phyloP scores from a whole-genome alignment of 2,329 filamentous ascomycete species.

The Berkeleyomyces basicola region DNA sequence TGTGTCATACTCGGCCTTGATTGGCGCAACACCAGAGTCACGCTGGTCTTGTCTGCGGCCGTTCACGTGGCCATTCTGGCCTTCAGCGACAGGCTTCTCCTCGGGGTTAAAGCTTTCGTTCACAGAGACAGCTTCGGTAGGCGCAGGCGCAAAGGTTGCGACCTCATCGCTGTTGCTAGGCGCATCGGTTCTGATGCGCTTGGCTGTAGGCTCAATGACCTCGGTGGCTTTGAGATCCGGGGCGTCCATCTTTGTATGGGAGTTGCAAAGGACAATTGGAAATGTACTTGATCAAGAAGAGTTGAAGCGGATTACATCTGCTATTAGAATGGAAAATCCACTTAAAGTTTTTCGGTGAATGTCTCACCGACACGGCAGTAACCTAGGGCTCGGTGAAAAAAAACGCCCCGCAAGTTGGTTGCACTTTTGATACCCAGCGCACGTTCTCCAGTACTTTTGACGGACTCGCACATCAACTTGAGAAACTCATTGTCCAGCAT shows the following conservation, averaged over 20 bases:
- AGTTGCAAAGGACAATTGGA: background rate
- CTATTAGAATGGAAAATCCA: background rate
- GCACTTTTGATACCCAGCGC: no score
- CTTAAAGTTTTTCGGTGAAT: constrained; percentile 2
- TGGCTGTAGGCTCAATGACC: constrained; percentile 30
- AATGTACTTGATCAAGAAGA: background rate
- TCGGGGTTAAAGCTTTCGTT: constrained; percentile 12
- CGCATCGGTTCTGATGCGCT: constrained; percentile 34
- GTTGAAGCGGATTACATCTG: background rate
- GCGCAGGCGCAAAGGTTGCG: constrained; percentile 9
- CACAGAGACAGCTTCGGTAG: background rate
- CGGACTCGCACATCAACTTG: no score
- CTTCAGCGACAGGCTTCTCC: constrained; percentile 16
- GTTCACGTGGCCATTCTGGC: constrained; percentile 34
- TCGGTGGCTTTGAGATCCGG: background rate
- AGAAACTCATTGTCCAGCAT: no score
- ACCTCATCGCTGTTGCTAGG: constrained; percentile 1
- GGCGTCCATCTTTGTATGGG: background rate
- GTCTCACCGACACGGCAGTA: background rate
- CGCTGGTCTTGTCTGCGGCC: constrained; percentile 21
- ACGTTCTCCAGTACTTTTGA: no score
- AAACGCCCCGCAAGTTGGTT: no score
- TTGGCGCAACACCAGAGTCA: constrained; percentile 18
- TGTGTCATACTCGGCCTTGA: constrained; percentile 24
- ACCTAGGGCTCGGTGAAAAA: no score